Conservation (phyloP, 371 early-diverging fungal genomes). For the Haplosporangium sp. region DNA sequence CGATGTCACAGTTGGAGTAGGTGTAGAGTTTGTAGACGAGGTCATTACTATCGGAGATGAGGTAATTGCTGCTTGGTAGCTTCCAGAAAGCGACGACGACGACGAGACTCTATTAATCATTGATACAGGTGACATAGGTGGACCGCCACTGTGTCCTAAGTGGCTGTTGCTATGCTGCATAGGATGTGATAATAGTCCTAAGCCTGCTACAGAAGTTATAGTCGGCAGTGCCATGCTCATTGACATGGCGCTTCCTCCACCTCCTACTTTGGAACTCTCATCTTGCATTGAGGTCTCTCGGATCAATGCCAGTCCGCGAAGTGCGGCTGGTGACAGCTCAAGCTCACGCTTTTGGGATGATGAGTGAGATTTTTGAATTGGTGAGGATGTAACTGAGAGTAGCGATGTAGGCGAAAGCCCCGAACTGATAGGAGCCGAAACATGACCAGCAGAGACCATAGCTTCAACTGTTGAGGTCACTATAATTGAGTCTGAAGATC, state of each 20-base stretch:
- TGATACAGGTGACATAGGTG: background rate
- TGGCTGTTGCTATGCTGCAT: slow-evolving; percentile 34
- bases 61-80: slow-evolving; percentile 8
- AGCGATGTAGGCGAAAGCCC: slow-evolving; percentile 6
- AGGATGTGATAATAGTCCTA: slow-evolving; percentile 5
- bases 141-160: slow-evolving; percentile 6
- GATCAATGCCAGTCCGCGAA: slow-evolving; percentile 45
- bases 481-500: background rate
- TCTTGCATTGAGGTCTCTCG: slow-evolving; percentile 39
- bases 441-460: slow-evolving; percentile 45
- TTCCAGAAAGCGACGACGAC: slow-evolving; percentile 24
- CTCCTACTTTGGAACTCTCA: slow-evolving; percentile 43
- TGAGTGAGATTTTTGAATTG: background rate
- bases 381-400: slow-evolving; percentile 12
- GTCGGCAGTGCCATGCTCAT: slow-evolving; percentile 9
- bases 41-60: slow-evolving; percentile 11
- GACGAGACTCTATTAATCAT: slow-evolving; percentile 25
- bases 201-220: background rate
- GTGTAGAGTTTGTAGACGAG: background rate
- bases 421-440: slow-evolving; percentile 34
- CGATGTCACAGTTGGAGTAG: background rate
- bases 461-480: slow-evolving; percentile 45
- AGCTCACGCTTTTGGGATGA: slow-evolving; percentile 30
- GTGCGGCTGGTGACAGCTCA: slow-evolving; percentile 36
- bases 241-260: slow-evolving; percentile 38